Base-by-base conservation (phyloP, 2,329 filamentous ascomycete genomes). In the Penicillium brasilianum region DNA sequence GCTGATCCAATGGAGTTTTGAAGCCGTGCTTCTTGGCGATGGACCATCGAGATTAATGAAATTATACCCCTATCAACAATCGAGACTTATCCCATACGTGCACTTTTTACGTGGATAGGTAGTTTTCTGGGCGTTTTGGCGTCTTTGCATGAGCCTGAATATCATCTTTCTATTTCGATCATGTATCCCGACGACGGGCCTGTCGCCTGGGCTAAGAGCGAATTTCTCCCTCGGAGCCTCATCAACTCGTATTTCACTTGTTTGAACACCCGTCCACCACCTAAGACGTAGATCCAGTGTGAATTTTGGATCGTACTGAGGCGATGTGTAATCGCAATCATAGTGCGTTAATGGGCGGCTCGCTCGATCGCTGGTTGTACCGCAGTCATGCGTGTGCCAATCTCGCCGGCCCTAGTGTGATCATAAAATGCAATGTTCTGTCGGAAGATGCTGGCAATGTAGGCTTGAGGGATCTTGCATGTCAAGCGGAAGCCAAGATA, bases 201-300 rank as follows among this genome's bases (percentile, higher is more conserved):
- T 16, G 43, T 46, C 25, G 22, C 44, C 25, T 48, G 22, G 14
- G 44, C 44, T 28, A 48, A 25, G 22, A 30, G 22, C 44, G 22
- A 48, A 30, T 30, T 30, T n/a, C 44, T 48, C 16, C 44, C 44
- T n/a, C 14, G 14, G 4, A n/a, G n/a, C 22, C 44, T 13, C 51
- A 41, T 54, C 53, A 64, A 34, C 13, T 59, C 50, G 30, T 20
- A 48, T 97, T 93, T 93, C 53, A 93, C 93, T 76, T 96, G 91
- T 77, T 97, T 93, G 14, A 96, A 83, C 60, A 97, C 94, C 10
- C 83, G 81, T 11, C 93, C 93, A 60, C 87, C 77, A 2, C 87
- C 84, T 89, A 97, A 93, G 61, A 97, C 93, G 11, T 96, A 90
- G 67, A 97, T 97, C 71, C 95, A 96, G 76, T 97, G 90, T 0